Conservation (phyloP, 2,329 filamentous ascomycete genomes). For the Botrytis sinoallii region DNA sequence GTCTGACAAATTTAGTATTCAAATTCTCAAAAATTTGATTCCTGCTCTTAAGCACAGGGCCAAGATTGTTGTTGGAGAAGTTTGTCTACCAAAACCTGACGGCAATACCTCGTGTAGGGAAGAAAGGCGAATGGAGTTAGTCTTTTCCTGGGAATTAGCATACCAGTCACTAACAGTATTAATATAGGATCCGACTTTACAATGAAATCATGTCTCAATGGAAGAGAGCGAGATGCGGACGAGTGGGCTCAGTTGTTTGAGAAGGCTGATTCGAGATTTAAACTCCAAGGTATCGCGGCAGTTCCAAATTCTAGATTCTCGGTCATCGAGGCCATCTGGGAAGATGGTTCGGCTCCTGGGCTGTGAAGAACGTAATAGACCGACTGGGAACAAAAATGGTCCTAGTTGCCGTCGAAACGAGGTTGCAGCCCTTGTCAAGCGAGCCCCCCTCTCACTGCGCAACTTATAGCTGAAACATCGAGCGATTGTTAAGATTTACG, state of each 20-base stretch:
- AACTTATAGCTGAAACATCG: no score
- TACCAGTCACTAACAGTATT: neutral
- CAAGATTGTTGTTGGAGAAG: conserved; percentile 26
- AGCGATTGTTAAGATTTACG: no score
- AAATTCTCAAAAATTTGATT: conserved; percentile 35
- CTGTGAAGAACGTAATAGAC: neutral
- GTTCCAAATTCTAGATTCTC: neutral
- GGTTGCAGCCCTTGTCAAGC: no score
- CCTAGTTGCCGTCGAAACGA: no score
- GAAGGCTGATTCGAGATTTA: conserved; percentile 10
- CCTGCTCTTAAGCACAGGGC: conserved; percentile 31
- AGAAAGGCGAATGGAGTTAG: neutral
- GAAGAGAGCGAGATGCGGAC: conserved; percentile 2
- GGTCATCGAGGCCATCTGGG: neutral
- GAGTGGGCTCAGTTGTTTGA: conserved; percentile 8
- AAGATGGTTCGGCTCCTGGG: neutral
- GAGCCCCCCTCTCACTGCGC: no score
- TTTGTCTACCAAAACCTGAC: conserved; percentile 19
- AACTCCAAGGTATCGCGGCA: neutral
- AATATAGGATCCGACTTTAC: conserved; percentile 8
- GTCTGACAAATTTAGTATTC: conserved; percentile 34
- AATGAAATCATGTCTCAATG: conserved; percentile 16
- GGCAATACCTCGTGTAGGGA: neutral
- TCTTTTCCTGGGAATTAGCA: neutral
- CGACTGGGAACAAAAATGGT: no score